These are phyloP conservation scores for Sclerotinia nivalis DNA, from an alignment of 2,329 filamentous ascomycete species.

Conservation along the genomic window DNA sequence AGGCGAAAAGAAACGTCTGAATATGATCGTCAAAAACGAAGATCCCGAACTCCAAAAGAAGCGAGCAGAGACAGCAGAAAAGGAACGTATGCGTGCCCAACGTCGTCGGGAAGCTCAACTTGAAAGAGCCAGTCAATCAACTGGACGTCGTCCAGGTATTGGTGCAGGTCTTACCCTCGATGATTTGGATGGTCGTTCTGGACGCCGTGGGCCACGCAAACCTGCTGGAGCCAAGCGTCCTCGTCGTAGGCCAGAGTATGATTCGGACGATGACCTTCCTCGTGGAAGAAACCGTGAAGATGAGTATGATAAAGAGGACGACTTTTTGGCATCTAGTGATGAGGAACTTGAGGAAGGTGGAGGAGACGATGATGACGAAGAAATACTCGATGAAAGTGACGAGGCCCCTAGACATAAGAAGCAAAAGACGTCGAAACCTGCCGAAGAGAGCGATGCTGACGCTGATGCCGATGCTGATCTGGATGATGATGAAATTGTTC, in stretches of 20 bases:
- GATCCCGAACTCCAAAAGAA: constrained; percentile 76
- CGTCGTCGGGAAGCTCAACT: constrained; percentile 68
- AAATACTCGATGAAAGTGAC: constrained; percentile 49
- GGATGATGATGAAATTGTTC: constrained; percentile 50
- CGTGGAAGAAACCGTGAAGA: constrained; percentile 60
- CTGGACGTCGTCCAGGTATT: constrained; percentile 44
- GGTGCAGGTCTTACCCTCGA: constrained; percentile 63
- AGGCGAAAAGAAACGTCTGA: constrained; percentile 58
- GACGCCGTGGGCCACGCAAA: constrained; percentile 54
- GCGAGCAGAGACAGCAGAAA: constrained; percentile 72
- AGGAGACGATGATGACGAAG: constrained; percentile 47
- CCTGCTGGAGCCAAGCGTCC: constrained; percentile 54
- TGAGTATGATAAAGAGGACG: constrained; percentile 78
- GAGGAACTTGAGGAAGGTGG: constrained; percentile 65
- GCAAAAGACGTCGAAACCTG: constrained; percentile 39
- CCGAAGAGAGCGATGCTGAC: constrained; percentile 50
- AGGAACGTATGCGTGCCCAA: constrained; percentile 67
- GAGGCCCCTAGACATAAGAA: constrained; percentile 40
- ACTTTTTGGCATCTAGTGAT: constrained; percentile 74
- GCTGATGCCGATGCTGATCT: constrained; percentile 57
- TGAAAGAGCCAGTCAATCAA: constrained; percentile 52
- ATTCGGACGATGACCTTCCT: constrained; percentile 73
- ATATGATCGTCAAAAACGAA: constrained; percentile 68
- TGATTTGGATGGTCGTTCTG: constrained; percentile 64
- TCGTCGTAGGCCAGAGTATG: constrained; percentile 63